A percentile compares a stretch with the other conserved stretches of the same genome.
phyloP scores from a whole-genome alignment of 192 early-diverging fungal genomes.

The Backusella sp. region DNA sequence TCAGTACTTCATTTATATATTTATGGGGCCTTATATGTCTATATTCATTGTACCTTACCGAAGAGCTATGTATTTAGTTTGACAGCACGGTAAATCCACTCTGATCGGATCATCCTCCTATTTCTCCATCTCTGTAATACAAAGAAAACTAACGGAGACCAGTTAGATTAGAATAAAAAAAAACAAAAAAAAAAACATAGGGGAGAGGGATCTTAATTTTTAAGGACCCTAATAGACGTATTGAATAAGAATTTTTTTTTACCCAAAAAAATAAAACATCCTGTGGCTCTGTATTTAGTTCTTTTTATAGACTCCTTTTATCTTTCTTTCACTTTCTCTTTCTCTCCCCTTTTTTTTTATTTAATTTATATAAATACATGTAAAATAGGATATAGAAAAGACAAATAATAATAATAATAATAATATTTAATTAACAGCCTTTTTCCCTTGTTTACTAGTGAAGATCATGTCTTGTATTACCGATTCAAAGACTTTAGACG shows the following conservation, averaged over 20 bases:
- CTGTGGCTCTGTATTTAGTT: background rate
- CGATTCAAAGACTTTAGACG: constrained; percentile 2
- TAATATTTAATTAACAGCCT: background rate
- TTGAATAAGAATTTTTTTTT: background rate
- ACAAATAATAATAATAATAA: background rate
- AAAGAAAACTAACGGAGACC: background rate
- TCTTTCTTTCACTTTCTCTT: background rate
- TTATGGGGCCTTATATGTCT: background rate
- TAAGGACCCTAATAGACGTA: background rate
- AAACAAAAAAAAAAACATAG: background rate
- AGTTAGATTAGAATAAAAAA: background rate
- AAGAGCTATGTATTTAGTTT: background rate
- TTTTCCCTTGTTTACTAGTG: background rate
- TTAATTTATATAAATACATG: constrained; percentile 1
- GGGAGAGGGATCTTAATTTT: background rate
- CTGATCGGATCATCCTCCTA: background rate
- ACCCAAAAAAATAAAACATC: background rate
- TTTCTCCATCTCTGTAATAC: background rate
- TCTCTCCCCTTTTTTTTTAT: background rate
- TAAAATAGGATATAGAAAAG: background rate
- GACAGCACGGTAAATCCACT: background rate
- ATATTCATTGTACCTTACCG: background rate
- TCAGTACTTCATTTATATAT: too few relatives aligned
- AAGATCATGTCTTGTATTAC: background rate
- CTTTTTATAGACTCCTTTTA: background rate